Percentiles rank a stretch among this genome's conserved stretches.
phyloP scores from a whole-genome alignment of 257 asterid genomes.

The Voacanga thouarsii region DNA sequence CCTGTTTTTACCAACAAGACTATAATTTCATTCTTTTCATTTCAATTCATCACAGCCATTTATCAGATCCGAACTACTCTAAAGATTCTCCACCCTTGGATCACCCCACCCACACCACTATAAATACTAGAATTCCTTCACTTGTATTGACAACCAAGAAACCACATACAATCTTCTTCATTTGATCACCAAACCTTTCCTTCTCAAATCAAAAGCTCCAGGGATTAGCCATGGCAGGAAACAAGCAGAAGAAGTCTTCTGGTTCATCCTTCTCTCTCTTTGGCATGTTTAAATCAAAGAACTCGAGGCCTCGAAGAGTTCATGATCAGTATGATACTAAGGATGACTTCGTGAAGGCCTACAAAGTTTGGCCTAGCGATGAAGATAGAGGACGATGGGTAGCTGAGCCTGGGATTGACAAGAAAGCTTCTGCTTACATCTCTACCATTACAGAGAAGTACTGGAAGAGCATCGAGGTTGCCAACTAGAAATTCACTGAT shows the following conservation, averaged over 20 bases:
- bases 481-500: conserved; percentile 14
- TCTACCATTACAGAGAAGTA: conserved; percentile 37
- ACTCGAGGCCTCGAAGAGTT: conserved; percentile 15
- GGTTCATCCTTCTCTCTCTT: conserved; percentile 47
- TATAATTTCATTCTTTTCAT: conserved; percentile 29
- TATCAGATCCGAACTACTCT: conserved; percentile 26
- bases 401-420: conserved; percentile 76
- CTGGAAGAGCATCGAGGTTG: conserved; percentile 43
- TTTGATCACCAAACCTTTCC: not conserved
- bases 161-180: conserved; percentile 3
- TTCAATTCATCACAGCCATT: conserved; percentile 46
- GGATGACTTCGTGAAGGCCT: conserved; percentile 58
- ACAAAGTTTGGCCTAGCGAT: conserved; percentile 75
- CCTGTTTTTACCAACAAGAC: conserved; percentile 27
- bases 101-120: conserved; percentile 24
- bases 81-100: conserved; percentile 37
- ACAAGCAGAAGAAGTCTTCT: conserved; percentile 43
- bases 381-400: conserved; percentile 80
- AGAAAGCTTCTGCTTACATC: conserved; percentile 58
- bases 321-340: conserved; percentile 20
- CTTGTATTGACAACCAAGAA: conserved; percentile 16
- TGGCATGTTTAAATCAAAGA: conserved; percentile 45
- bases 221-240: conserved; percentile 43
- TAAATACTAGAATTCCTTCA: conserved; percentile 37
- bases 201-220: not conserved